Conservation (phyloP, 2,329 filamentous ascomycete species). For the Colletotrichum acutatum region DNA sequence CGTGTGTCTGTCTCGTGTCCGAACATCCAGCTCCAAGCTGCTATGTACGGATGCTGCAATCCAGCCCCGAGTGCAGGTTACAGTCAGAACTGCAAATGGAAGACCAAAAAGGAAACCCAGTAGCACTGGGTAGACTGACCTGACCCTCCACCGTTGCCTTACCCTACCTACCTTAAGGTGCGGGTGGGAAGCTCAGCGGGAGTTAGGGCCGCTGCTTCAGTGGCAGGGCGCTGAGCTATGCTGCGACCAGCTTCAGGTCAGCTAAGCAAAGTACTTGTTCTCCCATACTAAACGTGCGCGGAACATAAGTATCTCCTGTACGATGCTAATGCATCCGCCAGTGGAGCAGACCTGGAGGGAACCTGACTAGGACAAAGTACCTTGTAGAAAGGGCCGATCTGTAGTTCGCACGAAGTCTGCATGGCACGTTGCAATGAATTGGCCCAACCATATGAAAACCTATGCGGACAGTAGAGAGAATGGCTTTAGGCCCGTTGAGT, state of each 20-base stretch:
- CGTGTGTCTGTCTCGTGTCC: not conserved
- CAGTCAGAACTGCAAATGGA: not conserved
- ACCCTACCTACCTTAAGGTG: too few relatives aligned
- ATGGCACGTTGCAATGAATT: not conserved
- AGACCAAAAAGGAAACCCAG: not conserved
- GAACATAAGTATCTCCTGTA: not conserved
- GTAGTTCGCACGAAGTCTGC: not conserved
- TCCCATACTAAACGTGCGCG: not conserved
- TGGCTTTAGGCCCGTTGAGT: too few relatives aligned
- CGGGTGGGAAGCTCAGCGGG: not conserved
- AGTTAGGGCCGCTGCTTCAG: not conserved
- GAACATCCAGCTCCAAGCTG: not conserved
- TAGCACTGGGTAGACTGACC: not conserved
- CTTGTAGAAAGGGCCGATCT: not conserved
- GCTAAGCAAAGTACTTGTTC: not conserved
- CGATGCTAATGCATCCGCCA: not conserved
- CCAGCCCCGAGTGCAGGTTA: not conserved
- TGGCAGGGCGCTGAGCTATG: not conserved
- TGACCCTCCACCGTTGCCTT: not conserved
- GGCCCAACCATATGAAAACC: not conserved
- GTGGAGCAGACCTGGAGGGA: not conserved
- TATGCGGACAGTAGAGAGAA: not conserved
- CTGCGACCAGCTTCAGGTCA: not conserved
- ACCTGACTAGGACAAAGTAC: not conserved
- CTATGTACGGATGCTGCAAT: not conserved